Conservation (phyloP, 2,329 filamentous ascomycete species). For the Trichoderma sp. region DNA sequence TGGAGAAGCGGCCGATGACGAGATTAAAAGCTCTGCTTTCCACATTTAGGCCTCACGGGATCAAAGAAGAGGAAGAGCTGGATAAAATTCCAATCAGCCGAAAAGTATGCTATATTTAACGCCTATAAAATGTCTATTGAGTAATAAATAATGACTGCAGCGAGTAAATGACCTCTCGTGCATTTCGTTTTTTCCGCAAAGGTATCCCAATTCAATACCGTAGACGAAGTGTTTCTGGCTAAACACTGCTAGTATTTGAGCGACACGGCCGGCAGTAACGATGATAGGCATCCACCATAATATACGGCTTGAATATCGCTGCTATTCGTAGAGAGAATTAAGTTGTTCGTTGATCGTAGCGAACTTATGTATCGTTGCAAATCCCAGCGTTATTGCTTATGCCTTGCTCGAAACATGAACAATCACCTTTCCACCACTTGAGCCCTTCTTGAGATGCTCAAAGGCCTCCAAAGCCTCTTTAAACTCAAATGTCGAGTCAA, state of each 20-base stretch:
- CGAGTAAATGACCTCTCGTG: background rate
- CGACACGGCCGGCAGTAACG: too few relatives aligned
- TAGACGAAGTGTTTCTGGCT: background rate
- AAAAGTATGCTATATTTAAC: background rate
- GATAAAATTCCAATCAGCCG: background rate
- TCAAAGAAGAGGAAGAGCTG: background rate
- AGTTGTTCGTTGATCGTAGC: background rate
- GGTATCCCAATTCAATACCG: background rate
- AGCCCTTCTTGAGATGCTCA: constrained; percentile 56
- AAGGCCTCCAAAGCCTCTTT: constrained; percentile 57
- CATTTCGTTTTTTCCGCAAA: background rate
- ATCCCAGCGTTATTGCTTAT: background rate
- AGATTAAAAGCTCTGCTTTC: background rate
- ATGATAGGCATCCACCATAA: background rate
- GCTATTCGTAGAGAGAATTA: background rate
- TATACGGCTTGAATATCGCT: background rate
- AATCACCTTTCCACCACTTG: constrained; percentile 58
- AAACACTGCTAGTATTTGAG: too few relatives aligned
- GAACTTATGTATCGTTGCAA: background rate
- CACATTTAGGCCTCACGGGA: background rate
- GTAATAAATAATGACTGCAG: background rate
- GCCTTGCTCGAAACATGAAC: background rate
- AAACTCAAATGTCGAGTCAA: constrained; percentile 57
- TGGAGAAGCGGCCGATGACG: background rate
- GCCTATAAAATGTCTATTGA: background rate